Evolutionary conservation across 805 yeast genomes (phyloP), one percentile per base, ranked within the genome.

Genomic region (Pichia deserticola): DNA sequence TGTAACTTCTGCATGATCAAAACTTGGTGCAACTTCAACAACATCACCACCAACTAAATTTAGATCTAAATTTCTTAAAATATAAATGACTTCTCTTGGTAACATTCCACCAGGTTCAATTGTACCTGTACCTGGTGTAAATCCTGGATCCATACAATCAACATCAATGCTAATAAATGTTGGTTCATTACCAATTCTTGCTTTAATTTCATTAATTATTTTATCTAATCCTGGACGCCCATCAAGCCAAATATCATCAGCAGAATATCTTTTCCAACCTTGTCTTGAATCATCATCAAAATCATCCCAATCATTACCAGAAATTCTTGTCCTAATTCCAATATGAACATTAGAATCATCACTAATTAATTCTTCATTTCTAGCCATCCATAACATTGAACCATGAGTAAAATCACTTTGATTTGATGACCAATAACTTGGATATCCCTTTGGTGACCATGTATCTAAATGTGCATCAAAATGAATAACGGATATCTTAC

Each of bases 381-480:
- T 65, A 7, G 92, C 92, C 74, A 82, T 76, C 93, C 93, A 86
- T 37, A 87, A 72, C 90, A 87, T 85, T 7, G 93, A 82, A 5
- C 95, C 95, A 60, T 87, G 95, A 40, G 86, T 87, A 64, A 84
- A 76, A 45, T 81, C 79, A 40, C 77, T 69, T 57, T 64, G 68
- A 20, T 57, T 58, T 40, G 61, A 59, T 4, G 58, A 55, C 68
- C 68, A 64, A 46, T 55, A 63, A 10, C 65, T 58, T 10, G 87
- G 85, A 60, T 85, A 86, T 62, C 81, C 76, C 52, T 77, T 72
- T 10, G 95, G 93, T 54, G 81, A 63, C 92, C 89, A 77, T 5
- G 95, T 86, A 63, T 87, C 95, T 56, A 86, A 73, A 67, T 86
- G 95, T 12, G 93, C 92, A 61, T 87, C 95, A 57, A 87, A 85